These are phyloP conservation scores for Dalechampia spathulata DNA, from an alignment of 441 rosid species.

Conservation along the genomic window DNA sequence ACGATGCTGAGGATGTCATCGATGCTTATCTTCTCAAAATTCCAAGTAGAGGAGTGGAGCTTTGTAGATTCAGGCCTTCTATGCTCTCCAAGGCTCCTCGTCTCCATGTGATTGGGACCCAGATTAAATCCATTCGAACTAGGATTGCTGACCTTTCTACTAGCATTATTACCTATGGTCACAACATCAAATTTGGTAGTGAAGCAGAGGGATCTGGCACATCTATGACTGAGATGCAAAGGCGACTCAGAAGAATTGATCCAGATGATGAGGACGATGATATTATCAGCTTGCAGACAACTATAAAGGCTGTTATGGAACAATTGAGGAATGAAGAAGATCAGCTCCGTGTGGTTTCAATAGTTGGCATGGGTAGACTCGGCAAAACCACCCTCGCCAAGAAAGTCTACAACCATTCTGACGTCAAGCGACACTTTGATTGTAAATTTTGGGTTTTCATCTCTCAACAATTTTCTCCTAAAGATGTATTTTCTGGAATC, in stretches of 20 bases:
- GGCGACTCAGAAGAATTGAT: neutral
- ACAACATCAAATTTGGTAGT: neutral
- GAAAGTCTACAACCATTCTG: neutral
- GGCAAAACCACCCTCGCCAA: slow-evolving; percentile 19
- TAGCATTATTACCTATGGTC: neutral
- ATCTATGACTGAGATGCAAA: neutral
- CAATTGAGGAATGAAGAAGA: slow-evolving; percentile 2
- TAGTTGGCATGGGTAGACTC: slow-evolving; percentile 19
- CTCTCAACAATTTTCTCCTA: neutral
- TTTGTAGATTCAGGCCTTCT: neutral
- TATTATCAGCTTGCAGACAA: slow-evolving; percentile 11
- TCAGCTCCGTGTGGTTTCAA: slow-evolving; percentile 10
- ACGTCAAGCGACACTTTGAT: slow-evolving; percentile 11
- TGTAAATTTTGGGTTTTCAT: neutral
- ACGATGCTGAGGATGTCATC: slow-evolving; percentile 18
- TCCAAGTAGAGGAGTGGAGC: neutral
- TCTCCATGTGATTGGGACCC: neutral
- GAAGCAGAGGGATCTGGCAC: neutral
- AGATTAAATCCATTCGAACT: neutral
- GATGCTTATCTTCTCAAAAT: neutral
- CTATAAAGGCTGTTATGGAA: neutral
- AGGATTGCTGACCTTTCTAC: neutral
- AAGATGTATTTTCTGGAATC: neutral
- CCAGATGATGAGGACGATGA: slow-evolving; percentile 8
- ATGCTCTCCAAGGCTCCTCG: neutral